Evolutionary conservation across 306 rosid species (phyloP).

Genomic region (Cucurbita ficifolia): DNA sequence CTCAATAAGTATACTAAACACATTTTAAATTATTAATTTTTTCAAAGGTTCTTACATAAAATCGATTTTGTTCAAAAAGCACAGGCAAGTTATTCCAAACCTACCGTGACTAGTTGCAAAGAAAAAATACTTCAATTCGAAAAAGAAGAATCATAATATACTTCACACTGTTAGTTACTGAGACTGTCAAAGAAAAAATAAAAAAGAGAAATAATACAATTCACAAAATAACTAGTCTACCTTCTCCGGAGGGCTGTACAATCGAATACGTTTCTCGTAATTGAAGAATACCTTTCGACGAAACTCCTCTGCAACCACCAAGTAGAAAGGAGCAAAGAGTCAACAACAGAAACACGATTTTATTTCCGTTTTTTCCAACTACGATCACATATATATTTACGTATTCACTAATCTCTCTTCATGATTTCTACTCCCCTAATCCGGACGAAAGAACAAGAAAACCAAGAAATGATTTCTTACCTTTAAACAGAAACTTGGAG

Average conservation of each 20-base stretch:
- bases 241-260: slow-evolving; percentile 86
- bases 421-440: background rate
- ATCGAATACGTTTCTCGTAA: slow-evolving; percentile 76
- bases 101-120: background rate
- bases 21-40: no score
- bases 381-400: background rate
- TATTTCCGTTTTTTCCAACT: background rate
- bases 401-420: background rate
- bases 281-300: slow-evolving; percentile 83
- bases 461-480: slow-evolving; percentile 4
- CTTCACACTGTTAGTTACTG: background rate
- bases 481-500: slow-evolving; percentile 33
- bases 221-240: slow-evolving; percentile 11
- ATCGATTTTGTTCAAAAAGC: no score
- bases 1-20: no score
- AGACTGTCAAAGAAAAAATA: background rate
- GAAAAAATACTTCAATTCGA: background rate
- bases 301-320: slow-evolving; percentile 42
- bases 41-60: no score
- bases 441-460: background rate
- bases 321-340: background rate
- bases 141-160: background rate
- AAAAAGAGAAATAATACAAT: background rate
- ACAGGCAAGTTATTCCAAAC: no score
- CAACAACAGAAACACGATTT: background rate